Evolutionary conservation across 306 rosid genomes (phyloP).

Genomic region (Delonix regia): DNA sequence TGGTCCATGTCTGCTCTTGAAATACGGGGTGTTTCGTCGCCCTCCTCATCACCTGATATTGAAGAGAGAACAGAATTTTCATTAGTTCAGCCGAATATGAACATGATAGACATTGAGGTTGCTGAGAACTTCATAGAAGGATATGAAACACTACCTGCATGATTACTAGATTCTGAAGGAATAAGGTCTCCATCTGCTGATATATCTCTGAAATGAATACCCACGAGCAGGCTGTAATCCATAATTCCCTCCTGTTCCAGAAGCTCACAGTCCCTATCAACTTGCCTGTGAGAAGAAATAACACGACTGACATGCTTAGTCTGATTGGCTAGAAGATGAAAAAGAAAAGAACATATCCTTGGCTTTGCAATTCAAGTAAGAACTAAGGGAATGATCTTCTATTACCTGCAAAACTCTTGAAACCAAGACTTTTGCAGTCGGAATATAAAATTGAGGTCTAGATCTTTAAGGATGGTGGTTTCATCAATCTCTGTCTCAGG

Average conservation of each 20-base stretch:
- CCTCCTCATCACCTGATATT: constrained; percentile 52
- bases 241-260: constrained; percentile 89
- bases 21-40: constrained; percentile 51
- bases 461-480: constrained; percentile 91
- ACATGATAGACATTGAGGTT: neutral
- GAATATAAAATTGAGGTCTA: constrained; percentile 87
- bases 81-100: neutral
- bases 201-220: constrained; percentile 80
- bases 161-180: constrained; percentile 58
- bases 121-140: constrained; percentile 6
- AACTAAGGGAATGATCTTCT: constrained; percentile 5
- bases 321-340: constrained; percentile 15
- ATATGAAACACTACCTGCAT: constrained; percentile 49
- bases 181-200: constrained; percentile 67
- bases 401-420: constrained; percentile 85
- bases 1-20: constrained; percentile 65
- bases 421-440: constrained; percentile 68
- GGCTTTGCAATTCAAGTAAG: neutral
- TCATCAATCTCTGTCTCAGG: constrained; percentile 78
- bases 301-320: constrained; percentile 1
- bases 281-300: constrained; percentile 58
- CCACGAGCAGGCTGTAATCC: constrained; percentile 91
- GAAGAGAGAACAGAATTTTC: constrained; percentile 4
- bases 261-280: constrained; percentile 89
- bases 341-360: neutral